These are phyloP conservation scores for Endocalyx cinctus DNA, from an alignment of 2,329 filamentous ascomycete genomes.

Conservation along the genomic window DNA sequence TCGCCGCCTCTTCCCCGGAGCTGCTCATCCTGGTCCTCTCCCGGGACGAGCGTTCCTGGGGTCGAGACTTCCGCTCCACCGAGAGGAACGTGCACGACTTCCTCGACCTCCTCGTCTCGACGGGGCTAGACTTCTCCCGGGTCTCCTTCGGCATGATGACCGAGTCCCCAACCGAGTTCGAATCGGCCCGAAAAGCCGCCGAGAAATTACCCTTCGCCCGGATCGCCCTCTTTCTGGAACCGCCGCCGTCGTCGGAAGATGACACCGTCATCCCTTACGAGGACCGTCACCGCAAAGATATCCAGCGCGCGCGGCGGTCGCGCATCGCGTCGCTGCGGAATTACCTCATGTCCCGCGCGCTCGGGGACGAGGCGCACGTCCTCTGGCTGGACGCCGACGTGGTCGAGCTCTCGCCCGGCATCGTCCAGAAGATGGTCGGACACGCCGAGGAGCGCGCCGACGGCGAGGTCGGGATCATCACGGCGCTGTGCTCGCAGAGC, in stretches of 20 bases:
- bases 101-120: constrained; percentile 21
- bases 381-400: constrained; percentile 34
- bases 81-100: constrained; percentile 24
- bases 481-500: constrained; percentile 27
- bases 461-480: constrained; percentile 26
- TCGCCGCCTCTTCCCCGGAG: constrained; percentile 14
- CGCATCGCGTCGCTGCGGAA: constrained; percentile 27
- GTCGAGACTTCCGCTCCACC: constrained; percentile 22
- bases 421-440: constrained; percentile 27
- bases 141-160: constrained; percentile 24
- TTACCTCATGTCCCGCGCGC: constrained; percentile 26
- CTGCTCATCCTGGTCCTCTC: constrained; percentile 22
- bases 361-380: constrained; percentile 28
- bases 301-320: constrained; percentile 21
- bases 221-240: constrained; percentile 14
- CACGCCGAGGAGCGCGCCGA: constrained; percentile 19
- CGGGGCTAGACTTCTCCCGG: constrained; percentile 18
- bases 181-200: constrained; percentile 15
- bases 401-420: constrained; percentile 24
- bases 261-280: constrained; percentile 14
- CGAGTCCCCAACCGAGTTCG: constrained; percentile 20
- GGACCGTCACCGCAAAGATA: constrained; percentile 17
- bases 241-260: constrained; percentile 9
- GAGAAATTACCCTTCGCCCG: constrained; percentile 20
- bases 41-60: constrained; percentile 23